A percentile compares a stretch with the other conserved stretches of the same genome.
These are phyloP conservation scores for Irpex sp. DNA, from an alignment of 1,284 basidiomycete species.

Conservation along the genomic window DNA sequence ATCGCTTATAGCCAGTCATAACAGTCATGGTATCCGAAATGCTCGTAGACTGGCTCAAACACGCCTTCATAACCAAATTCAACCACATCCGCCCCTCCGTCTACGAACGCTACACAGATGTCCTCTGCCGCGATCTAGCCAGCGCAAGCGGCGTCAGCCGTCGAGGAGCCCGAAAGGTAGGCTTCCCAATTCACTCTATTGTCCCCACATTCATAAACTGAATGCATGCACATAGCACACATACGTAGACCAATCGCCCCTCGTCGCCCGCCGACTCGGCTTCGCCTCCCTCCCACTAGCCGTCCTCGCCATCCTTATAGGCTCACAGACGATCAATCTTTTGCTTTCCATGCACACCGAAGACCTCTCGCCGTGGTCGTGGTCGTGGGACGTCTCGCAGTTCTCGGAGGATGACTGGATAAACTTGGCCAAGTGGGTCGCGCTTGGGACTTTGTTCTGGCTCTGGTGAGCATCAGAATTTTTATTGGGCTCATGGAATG, in stretches of 20 bases:
- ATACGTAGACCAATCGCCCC: conserved; percentile 93
- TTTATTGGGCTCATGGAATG: too few relatives aligned
- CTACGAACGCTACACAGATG: conserved; percentile 94
- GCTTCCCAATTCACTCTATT: too few relatives aligned
- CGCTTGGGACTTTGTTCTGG: conserved; percentile 72
- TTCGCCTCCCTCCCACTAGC: conserved; percentile 92
- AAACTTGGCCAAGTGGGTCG: conserved; percentile 57
- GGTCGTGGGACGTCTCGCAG: conserved; percentile 28
- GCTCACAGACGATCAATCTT: conserved; percentile 73
- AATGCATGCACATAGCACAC: conserved; percentile 49
- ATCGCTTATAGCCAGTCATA: conserved; percentile 66
- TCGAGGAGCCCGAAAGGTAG: conserved; percentile 55
- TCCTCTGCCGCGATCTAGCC: conserved; percentile 90
- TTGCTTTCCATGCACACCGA: conserved; percentile 45
- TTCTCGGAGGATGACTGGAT: conserved; percentile 44
- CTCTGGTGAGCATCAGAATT: conserved; percentile 75
- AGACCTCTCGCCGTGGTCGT: conserved; percentile 37
- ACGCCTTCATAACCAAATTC: conserved; percentile 99
- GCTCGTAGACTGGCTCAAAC: conserved; percentile 98
- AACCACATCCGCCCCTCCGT: conserved; percentile 93
- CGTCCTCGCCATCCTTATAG: conserved; percentile 85
- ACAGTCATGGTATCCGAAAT: conserved; percentile 91
- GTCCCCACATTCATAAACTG: conserved; percentile 4
- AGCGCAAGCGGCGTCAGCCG: conserved; percentile 72
- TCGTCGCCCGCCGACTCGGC: conserved; percentile 89